Base-by-base conservation (phyloP, 192 early-diverging fungal genomes). In the Coemansia sp. region DNA sequence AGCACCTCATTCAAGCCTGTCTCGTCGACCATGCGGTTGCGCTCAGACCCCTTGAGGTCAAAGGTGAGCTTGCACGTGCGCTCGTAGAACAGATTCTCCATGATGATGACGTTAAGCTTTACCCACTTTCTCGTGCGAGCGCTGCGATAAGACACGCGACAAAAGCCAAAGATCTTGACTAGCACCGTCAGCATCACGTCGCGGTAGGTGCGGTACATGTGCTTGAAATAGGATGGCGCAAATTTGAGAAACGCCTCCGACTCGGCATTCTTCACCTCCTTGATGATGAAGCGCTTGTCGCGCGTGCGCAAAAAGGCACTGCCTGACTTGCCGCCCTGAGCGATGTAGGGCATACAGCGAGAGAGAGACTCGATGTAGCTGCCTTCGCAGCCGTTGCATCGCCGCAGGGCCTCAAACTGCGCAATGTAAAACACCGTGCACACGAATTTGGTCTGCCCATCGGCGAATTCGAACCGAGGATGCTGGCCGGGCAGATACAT, bases 1-100 rank as follows among this genome's bases (percentile, higher is more conserved):
- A 97, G 72, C 11, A 98, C 96, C 60, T 94, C 94, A 62, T 94
- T 91, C 62, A 90, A 85, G 41, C 92, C 93, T 2, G 93, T 93
- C 11, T 93, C 92, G 67, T 93, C 89, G 0, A 94, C 95, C 85
- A 93, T 91, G 36, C 97, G 87, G 72, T 99, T 99, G 45, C 97
- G 88, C 73, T 93, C 90, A 0, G 97, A 99, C 1, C 93, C 96
- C 74, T 98, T 98, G 36, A 99, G 85, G 69, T 97, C 95, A 77
- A 93, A 98, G 6, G 95, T 86, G 76, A 84, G 88, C 9, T 83
- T 84, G 63, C 94, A 89, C 50, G 87, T 88, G 39, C 94, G 88
- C 53, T 75, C 70, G 41, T 95, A 97, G 67, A 95, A 98, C 39
- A 98, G 74, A 62, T 98, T 98, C 73, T 98, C 96, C 96, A 97